Conservation (phyloP, 192 early-diverging fungal genomes). For the Funneliformis geosporum region DNA sequence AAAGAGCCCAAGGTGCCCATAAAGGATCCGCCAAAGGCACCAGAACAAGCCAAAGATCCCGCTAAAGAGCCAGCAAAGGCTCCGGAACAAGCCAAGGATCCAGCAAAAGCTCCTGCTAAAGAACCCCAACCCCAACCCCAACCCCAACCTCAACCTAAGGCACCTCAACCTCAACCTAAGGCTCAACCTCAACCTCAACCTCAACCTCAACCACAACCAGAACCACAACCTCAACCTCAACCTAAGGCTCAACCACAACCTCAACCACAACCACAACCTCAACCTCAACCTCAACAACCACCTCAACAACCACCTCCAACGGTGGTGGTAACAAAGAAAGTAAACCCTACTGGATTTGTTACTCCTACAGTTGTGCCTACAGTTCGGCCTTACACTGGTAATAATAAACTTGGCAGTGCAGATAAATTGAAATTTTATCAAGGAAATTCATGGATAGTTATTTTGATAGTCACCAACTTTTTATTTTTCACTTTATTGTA, state of each 20-base stretch:
- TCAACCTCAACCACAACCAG: too few relatives aligned
- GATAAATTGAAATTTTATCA: conserved; percentile 1
- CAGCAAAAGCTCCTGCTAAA: too few relatives aligned
- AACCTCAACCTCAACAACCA: too few relatives aligned
- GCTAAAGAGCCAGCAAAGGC: not conserved
- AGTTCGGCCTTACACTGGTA: not conserved
- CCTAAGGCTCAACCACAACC: not conserved
- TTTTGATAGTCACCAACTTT: not conserved
- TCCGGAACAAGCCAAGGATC: too few relatives aligned
- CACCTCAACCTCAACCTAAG: not conserved
- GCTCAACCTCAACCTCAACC: too few relatives aligned
- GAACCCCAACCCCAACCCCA: too few relatives aligned
- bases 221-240: not conserved
- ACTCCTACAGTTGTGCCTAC: not conserved
- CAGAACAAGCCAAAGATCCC: too few relatives aligned
- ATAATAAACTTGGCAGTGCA: not conserved
- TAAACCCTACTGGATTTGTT: not conserved
- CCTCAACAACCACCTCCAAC: not conserved
- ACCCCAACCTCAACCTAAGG: too few relatives aligned
- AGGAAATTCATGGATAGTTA: not conserved
- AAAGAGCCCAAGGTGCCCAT: too few relatives aligned
- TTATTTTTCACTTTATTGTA: not conserved
- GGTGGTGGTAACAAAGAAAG: not conserved
- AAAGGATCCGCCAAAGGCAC: not conserved
- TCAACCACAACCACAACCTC: not conserved